Conservation (phyloP, 2,329 filamentous ascomycete genomes). For the Paracamarosporium sp. region DNA sequence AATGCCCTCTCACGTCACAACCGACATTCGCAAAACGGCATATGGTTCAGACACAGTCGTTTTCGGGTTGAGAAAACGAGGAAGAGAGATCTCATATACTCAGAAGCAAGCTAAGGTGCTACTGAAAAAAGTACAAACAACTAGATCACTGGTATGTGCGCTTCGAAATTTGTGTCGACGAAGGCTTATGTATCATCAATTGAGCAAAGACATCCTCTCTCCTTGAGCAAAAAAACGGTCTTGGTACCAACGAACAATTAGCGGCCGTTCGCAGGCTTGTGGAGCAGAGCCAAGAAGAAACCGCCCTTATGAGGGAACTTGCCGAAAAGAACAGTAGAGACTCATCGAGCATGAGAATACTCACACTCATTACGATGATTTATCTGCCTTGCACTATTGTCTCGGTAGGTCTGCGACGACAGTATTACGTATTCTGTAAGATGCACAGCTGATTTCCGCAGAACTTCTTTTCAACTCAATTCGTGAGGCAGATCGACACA, state of each 20-base stretch:
- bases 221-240: slow-evolving; percentile 22
- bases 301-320: slow-evolving; percentile 24
- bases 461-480: slow-evolving; percentile 35
- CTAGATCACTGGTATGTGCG: slow-evolving; percentile 14
- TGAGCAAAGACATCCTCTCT: slow-evolving; percentile 23
- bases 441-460: background rate
- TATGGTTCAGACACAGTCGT: background rate
- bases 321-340: slow-evolving; percentile 29
- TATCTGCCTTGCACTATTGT: slow-evolving; percentile 33
- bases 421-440: background rate
- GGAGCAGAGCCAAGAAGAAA: slow-evolving; percentile 23
- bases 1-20: background rate
- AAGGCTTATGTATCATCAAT: background rate
- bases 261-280: slow-evolving; percentile 16
- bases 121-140: slow-evolving; percentile 20
- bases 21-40: background rate
- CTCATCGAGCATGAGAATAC: slow-evolving; percentile 28
- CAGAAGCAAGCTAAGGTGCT: slow-evolving; percentile 20
- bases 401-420: slow-evolving; percentile 12
- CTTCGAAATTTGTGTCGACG: background rate
- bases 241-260: slow-evolving; percentile 13
- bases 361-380: slow-evolving; percentile 33
- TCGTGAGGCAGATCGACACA: slow-evolving; percentile 22
- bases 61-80: background rate
- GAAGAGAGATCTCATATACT: slow-evolving; percentile 15